Conservation (phyloP, 164 flowering plant species). For the Vitis rupestris region DNA sequence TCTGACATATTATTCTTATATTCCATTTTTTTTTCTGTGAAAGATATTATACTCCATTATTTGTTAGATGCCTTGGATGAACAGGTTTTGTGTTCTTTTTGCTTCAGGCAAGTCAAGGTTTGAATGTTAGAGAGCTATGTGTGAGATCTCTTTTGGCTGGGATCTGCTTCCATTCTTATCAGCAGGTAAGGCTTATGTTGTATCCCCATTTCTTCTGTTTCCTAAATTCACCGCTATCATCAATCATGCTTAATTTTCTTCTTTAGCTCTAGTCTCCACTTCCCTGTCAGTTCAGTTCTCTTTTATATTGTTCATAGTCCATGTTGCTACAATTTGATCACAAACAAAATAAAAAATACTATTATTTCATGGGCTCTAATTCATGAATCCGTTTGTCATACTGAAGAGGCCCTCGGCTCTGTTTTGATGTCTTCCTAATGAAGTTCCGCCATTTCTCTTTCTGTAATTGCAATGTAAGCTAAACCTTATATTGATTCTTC, state of each 20-base stretch:
- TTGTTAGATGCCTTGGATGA: background rate
- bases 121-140: constrained; percentile 40
- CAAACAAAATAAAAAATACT: too few species aligned
- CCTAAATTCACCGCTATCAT: background rate
- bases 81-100: background rate
- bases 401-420: too few species aligned
- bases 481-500: too few species aligned
- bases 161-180: constrained; percentile 53
- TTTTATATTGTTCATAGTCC: background rate
- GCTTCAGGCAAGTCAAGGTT: constrained; percentile 44
- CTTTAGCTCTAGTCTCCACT: background rate
- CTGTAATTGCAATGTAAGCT: too few species aligned
- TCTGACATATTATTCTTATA: background rate
- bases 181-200: constrained; percentile 37
- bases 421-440: too few species aligned
- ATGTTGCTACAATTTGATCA: background rate
- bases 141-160: constrained; percentile 42
- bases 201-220: background rate
- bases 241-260: background rate
- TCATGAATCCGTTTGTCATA: too few species aligned
- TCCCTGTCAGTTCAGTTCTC: too few species aligned
- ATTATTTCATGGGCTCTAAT: too few species aligned
- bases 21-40: background rate
- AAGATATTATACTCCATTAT: background rate
- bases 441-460: too few species aligned